Percentiles rank a stretch among this genome's conserved stretches.
Evolutionary conservation across 2,329 filamentous ascomycete species (phyloP).

Genomic region (Trichoderma breve): DNA sequence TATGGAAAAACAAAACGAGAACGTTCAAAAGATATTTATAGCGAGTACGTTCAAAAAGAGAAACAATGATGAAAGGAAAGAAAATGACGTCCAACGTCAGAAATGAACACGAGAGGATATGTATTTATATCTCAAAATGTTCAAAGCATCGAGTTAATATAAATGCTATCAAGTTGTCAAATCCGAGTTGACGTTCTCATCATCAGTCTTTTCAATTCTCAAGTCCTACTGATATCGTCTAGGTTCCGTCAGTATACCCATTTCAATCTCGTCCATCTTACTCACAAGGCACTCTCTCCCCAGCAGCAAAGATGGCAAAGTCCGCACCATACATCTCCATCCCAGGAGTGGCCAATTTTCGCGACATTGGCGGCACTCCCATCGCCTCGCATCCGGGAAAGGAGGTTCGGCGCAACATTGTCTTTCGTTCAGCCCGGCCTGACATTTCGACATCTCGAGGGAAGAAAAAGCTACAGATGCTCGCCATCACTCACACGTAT

Average conservation of each 20-base stretch:
- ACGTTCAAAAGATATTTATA: neutral
- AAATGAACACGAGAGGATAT: neutral
- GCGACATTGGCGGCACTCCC: neutral
- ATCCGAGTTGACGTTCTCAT: too few relatives aligned
- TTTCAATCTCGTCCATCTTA: neutral
- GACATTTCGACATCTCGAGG: neutral
- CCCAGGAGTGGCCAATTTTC: constrained; percentile 5
- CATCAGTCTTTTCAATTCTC: neutral
- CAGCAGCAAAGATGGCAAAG: neutral
- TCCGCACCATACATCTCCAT: constrained; percentile 3
- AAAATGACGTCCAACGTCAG: neutral
- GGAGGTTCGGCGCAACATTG: neutral
- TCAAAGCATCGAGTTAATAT: neutral
- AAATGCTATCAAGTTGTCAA: neutral
- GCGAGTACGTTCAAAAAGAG: neutral
- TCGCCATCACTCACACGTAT: neutral
- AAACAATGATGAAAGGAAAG: neutral
- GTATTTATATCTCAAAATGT: neutral
- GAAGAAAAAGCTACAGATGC: neutral
- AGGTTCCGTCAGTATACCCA: neutral
- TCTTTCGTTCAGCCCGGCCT: neutral
- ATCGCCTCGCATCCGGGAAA: neutral
- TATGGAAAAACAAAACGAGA: neutral
- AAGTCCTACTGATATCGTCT: neutral
- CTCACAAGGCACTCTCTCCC: neutral